These are phyloP conservation scores for Fraxinus albicans DNA, from an alignment of 305 asterid species.

Conservation along the genomic window DNA sequence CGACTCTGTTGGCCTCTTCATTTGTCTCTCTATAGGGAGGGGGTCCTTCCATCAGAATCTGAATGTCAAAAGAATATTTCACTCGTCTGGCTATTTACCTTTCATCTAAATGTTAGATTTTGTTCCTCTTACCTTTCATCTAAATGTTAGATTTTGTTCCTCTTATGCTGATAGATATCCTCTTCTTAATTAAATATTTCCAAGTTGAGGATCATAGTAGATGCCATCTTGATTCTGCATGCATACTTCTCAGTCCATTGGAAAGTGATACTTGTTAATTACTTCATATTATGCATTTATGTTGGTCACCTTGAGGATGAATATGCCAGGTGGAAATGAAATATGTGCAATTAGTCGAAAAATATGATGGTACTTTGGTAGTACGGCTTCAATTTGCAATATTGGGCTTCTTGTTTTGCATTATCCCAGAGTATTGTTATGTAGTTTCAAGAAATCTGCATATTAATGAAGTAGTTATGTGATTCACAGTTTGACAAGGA, in stretches of 20 bases:
- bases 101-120: neutral
- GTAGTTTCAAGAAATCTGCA: constrained; percentile 21
- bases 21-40: neutral
- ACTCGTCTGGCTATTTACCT: neutral
- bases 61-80: neutral
- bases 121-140: neutral
- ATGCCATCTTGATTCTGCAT: constrained; percentile 11
- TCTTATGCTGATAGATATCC: constrained; percentile 8
- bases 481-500: constrained; percentile 64
- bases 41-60: neutral
- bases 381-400: constrained; percentile 9
- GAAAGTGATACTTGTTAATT: neutral
- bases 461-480: constrained; percentile 11
- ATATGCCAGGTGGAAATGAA: neutral
- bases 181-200: constrained; percentile 7
- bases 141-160: neutral
- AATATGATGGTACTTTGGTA: neutral
- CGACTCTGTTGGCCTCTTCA: neutral
- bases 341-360: neutral
- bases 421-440: neutral
- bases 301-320: neutral
- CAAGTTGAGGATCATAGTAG: constrained; percentile 6
- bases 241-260: constrained; percentile 6
- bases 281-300: neutral
- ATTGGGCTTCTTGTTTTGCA: neutral